phyloP scores from a whole-genome alignment of 148 eudicot genomes.

The Cornus suecica region DNA sequence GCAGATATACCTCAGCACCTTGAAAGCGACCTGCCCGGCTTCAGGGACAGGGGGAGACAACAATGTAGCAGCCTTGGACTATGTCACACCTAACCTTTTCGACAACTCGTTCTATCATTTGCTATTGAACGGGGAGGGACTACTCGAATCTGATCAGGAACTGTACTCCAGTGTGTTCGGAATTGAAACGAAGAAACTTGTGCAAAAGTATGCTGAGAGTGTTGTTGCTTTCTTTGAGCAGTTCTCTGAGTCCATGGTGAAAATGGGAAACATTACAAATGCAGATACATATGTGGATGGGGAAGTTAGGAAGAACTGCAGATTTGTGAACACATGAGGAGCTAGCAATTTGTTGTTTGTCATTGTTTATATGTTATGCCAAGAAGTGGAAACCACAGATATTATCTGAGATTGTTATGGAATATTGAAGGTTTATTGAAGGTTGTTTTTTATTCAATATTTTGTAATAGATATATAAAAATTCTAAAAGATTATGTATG shows the following conservation, averaged over 20 bases:
- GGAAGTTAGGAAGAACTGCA: conserved; percentile 85
- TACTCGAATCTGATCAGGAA: conserved; percentile 83
- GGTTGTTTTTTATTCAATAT: background rate
- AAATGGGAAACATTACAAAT: conserved; percentile 76
- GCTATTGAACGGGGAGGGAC: conserved; percentile 72
- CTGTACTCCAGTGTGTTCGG: conserved; percentile 73
- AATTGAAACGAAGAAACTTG: conserved; percentile 61
- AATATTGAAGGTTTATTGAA: background rate
- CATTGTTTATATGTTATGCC: conserved; percentile 6
- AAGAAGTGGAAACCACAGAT: conserved; percentile 10
- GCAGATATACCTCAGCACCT: conserved; percentile 37
- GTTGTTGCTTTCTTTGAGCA: conserved; percentile 70
- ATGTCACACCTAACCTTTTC: conserved; percentile 62
- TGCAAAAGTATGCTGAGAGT: conserved; percentile 58
- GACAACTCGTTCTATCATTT: conserved; percentile 83
- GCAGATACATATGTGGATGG: conserved; percentile 60
- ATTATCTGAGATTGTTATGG: background rate
- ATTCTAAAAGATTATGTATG: too few species aligned
- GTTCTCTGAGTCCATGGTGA: conserved; percentile 91
- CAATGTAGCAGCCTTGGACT: conserved; percentile 70
- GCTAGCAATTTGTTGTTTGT: background rate
- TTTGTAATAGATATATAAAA: background rate
- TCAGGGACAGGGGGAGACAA: conserved; percentile 50
- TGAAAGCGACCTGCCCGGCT: conserved; percentile 62
- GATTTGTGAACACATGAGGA: conserved; percentile 70